phyloP scores from a whole-genome alignment of 2,329 filamentous ascomycete species.

The Calonectria naviculata region DNA sequence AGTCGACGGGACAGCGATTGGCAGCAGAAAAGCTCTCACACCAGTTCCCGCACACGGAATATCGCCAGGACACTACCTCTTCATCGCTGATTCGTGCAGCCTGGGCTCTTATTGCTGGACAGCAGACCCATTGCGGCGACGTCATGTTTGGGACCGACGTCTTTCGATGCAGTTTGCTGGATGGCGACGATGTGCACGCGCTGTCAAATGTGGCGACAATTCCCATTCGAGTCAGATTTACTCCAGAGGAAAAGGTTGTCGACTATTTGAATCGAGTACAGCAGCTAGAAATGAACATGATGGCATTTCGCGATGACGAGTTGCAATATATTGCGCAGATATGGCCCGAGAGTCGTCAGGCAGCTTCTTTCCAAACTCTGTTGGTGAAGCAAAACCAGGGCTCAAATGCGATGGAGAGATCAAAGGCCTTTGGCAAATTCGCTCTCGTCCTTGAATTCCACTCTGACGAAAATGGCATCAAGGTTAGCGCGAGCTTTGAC shows the following conservation, averaged over 20 bases:
- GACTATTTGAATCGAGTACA: background rate
- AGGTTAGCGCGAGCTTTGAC: background rate
- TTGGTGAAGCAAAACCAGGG: background rate
- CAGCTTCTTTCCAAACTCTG: background rate
- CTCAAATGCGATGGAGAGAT: background rate
- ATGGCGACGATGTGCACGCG: slow-evolving; percentile 27
- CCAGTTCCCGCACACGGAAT: background rate
- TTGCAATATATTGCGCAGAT: background rate
- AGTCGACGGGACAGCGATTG: background rate
- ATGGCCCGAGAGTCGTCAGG: background rate
- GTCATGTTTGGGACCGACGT: slow-evolving; percentile 31
- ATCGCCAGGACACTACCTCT: slow-evolving; percentile 16
- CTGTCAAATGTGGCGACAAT: slow-evolving; percentile 23
- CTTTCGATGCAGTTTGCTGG: slow-evolving; percentile 31
- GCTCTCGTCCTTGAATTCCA: background rate
- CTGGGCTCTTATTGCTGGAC: slow-evolving; percentile 26
- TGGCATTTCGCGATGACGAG: background rate
- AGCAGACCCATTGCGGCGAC: slow-evolving; percentile 26
- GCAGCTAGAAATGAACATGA: background rate
- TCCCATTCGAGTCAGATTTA: background rate
- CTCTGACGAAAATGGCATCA: background rate
- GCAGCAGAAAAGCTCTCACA: background rate
- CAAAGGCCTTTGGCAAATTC: background rate
- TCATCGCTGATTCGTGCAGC: slow-evolving; percentile 26
- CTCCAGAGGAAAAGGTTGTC: background rate